phyloP scores from a whole-genome alignment of 2,329 filamentous ascomycete species.

The Hypoxylon sp. region DNA sequence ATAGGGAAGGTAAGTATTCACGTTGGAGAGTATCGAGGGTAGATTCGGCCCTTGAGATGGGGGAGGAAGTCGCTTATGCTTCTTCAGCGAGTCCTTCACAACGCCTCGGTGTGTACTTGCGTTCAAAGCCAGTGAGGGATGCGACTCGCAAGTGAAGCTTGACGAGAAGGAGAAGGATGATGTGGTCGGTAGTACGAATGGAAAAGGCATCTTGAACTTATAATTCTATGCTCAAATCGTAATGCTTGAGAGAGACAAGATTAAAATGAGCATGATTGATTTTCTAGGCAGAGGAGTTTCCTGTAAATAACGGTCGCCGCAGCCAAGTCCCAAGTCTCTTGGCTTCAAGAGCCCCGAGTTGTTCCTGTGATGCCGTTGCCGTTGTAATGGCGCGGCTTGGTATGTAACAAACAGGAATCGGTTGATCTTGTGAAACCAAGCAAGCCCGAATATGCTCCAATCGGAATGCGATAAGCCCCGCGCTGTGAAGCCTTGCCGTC shows the following conservation, averaged over 20 bases:
- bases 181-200: slow-evolving; percentile 89
- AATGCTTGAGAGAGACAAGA: not conserved
- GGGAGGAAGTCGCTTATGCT: slow-evolving; percentile 86
- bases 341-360: slow-evolving; percentile 18
- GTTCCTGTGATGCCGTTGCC: slow-evolving; percentile 4
- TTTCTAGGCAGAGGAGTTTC: not conserved
- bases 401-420: slow-evolving; percentile 25
- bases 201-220: slow-evolving; percentile 84
- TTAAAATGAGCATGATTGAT: not conserved
- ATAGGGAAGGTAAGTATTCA: slow-evolving; percentile 86
- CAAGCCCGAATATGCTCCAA: slow-evolving; percentile 20
- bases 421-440: slow-evolving; percentile 13
- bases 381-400: slow-evolving; percentile 1
- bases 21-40: slow-evolving; percentile 73
- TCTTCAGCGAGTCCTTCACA: slow-evolving; percentile 85
- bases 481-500: not conserved
- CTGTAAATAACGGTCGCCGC: slow-evolving; percentile 2
- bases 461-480: slow-evolving; percentile 12
- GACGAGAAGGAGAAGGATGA: slow-evolving; percentile 86
- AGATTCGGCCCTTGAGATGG: slow-evolving; percentile 78
- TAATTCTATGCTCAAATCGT: not conserved
- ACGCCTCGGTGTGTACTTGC: slow-evolving; percentile 87
- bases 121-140: slow-evolving; percentile 87
- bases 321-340: slow-evolving; percentile 35
- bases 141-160: slow-evolving; percentile 81